Evolutionary conservation across 495 filamentous ascomycete species (phyloP).

Genomic region (Penicillium manginii): DNA sequence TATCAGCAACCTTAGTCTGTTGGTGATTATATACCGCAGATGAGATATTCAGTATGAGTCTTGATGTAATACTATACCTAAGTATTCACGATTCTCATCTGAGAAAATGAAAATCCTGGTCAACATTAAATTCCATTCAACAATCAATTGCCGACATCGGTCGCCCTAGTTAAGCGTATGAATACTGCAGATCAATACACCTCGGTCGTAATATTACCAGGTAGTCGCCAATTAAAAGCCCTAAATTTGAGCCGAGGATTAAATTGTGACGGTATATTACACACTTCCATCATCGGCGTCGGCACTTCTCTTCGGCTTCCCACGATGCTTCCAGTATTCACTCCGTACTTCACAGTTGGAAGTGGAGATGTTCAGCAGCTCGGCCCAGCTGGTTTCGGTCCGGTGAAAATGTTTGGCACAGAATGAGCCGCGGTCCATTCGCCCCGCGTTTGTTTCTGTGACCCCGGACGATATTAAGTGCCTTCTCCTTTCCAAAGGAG

Average conservation of each 20-base stretch:
- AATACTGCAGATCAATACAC: not conserved
- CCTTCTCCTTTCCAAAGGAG: not conserved
- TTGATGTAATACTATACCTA: too few relatives aligned
- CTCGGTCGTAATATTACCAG: not conserved
- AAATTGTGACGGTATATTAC: constrained; percentile 40
- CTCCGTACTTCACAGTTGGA: too few relatives aligned
- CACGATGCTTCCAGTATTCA: not conserved
- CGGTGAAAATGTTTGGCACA: not conserved
- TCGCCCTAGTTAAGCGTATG: not conserved
- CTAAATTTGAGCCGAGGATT: constrained; percentile 31
- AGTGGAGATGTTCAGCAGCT: not conserved
- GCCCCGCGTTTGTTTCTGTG: constrained; percentile 16
- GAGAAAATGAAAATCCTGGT: too few relatives aligned
- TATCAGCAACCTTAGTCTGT: too few relatives aligned
- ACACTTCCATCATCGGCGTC: constrained; percentile 8
- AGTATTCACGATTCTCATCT: too few relatives aligned
- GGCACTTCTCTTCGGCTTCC: constrained; percentile 36
- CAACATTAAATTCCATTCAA: too few relatives aligned
- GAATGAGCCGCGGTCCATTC: constrained; percentile 20
- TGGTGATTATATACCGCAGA: too few relatives aligned
- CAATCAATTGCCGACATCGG: not conserved
- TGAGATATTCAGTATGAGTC: too few relatives aligned
- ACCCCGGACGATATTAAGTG: constrained; percentile 8
- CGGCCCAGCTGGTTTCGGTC: constrained; percentile 1
- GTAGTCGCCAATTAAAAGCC: constrained; percentile 12